These are phyloP conservation scores for Leptomonas pyrrhocoris DNA, from an alignment of 208 protist genomes.

Conservation along the genomic window DNA sequence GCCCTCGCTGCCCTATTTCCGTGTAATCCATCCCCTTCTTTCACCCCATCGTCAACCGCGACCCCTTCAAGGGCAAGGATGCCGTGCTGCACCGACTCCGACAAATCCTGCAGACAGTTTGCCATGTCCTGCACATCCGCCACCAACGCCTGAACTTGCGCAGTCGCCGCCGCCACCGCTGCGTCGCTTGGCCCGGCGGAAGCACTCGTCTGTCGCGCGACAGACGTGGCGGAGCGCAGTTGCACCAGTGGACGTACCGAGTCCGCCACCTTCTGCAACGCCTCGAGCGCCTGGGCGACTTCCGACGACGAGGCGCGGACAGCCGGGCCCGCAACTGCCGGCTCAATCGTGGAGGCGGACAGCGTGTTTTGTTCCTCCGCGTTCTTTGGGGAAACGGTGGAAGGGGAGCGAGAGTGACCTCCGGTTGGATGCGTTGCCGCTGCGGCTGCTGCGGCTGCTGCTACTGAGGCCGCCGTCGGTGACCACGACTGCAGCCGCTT, in stretches of 20 bases:
- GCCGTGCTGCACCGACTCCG: conserved; percentile 34
- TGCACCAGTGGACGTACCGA: conserved; percentile 13
- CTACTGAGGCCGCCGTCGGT: conserved; percentile 5
- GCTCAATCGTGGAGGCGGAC: no score
- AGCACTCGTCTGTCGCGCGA: not conserved
- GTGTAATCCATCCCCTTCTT: not conserved
- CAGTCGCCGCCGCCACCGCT: not conserved
- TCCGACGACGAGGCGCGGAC: conserved; percentile 15
- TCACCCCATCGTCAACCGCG: not conserved
- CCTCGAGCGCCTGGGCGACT: conserved; percentile 22
- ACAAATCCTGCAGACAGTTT: conserved; percentile 28
- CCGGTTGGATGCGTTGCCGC: not conserved
- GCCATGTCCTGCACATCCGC: conserved; percentile 30
- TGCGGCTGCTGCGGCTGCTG: not conserved
- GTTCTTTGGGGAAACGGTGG: not conserved
- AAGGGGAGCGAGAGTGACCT: not conserved
- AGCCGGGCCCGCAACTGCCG: not conserved
- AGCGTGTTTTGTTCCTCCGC: no score
- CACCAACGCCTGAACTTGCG: conserved; percentile 22
- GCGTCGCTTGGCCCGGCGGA: not conserved
- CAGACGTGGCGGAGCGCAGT: conserved; percentile 4
- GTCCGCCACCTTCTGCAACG: conserved; percentile 10
- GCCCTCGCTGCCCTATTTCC: not conserved
- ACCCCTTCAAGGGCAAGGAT: conserved; percentile 28
- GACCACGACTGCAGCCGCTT: conserved; percentile 23